phyloP scores from a whole-genome alignment of 805 yeast species.

The Candida khao-thaluensis region DNA sequence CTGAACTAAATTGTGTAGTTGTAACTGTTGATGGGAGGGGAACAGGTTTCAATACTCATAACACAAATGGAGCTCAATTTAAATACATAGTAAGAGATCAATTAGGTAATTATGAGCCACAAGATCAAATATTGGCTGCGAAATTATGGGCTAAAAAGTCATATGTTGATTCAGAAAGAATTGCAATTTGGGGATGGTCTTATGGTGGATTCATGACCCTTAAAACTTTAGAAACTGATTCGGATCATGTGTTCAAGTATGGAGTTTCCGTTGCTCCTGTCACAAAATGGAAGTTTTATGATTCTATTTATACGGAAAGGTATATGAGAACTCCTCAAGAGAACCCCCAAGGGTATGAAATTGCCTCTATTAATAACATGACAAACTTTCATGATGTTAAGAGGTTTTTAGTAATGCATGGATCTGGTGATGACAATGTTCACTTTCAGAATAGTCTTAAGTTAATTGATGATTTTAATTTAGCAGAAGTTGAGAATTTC shows the following conservation, averaged over 20 bases:
- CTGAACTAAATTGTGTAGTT: conserved; percentile 77
- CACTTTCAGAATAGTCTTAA: conserved; percentile 87
- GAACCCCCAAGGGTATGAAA: conserved; percentile 61
- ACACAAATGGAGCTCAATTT: conserved; percentile 51
- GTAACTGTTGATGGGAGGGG: conserved; percentile 98
- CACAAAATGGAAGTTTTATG: conserved; percentile 89
- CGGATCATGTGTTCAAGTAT: conserved; percentile 67
- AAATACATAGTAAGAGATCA: conserved; percentile 78
- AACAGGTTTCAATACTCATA: conserved; percentile 79
- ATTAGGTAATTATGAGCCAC: conserved; percentile 78
- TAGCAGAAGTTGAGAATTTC: conserved; percentile 59
- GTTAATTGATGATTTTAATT: conserved; percentile 66
- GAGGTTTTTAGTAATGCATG: conserved; percentile 88
- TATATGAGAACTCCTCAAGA: conserved; percentile 83
- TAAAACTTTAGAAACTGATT: conserved; percentile 84
- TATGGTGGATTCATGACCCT: conserved; percentile 94
- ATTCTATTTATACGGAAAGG: conserved; percentile 91
- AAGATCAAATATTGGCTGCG: conserved; percentile 87
- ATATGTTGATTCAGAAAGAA: conserved; percentile 62
- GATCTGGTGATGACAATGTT: conserved; percentile 96
- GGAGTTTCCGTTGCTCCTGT: conserved; percentile 98
- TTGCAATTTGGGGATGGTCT: conserved; percentile 98
- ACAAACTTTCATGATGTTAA: conserved; percentile 52
- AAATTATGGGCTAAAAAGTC: conserved; percentile 58
- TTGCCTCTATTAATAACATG: conserved; percentile 55